phyloP scores from a whole-genome alignment of 164 flowering plant genomes.

The Stephania yunnanensis region DNA sequence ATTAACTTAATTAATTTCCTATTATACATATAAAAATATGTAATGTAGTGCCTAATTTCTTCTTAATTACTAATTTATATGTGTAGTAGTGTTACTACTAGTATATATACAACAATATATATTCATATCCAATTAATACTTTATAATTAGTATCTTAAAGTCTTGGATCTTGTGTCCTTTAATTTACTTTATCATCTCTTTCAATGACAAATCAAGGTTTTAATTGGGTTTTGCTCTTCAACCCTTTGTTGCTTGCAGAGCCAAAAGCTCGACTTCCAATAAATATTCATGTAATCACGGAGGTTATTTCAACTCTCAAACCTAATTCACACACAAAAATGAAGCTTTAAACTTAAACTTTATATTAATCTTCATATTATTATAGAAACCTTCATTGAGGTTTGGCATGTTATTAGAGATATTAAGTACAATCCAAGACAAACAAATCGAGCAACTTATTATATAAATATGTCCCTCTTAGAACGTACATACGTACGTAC shows the following conservation, averaged over 20 bases:
- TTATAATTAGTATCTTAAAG: not conserved
- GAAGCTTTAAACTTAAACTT: too few species aligned
- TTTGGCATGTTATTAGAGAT: too few species aligned
- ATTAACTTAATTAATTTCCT: not conserved
- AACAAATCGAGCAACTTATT: too few species aligned
- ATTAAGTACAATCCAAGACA: too few species aligned
- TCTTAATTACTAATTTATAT: not conserved
- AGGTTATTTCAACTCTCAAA: not conserved
- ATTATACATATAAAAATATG: not conserved
- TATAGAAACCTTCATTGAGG: too few species aligned
- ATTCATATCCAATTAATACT: too few species aligned
- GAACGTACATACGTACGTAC: too few species aligned
- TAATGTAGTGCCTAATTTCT: not conserved
- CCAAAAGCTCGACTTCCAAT: not conserved
- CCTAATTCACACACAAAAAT: not conserved
- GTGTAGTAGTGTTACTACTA: too few species aligned
- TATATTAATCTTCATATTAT: too few species aligned
- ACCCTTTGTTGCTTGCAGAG: not conserved
- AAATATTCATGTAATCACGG: not conserved
- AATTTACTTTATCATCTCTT: not conserved
- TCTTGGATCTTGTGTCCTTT: not conserved
- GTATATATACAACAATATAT: too few species aligned
- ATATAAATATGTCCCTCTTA: too few species aligned
- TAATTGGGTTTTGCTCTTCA: constrained; percentile 1
- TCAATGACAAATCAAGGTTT: constrained; percentile 16